A percentile compares a stretch with the other conserved stretches of the same genome.
These are phyloP conservation scores for Vaccinium macrocarpon DNA, from an alignment of 148 eudicot genomes.

Conservation along the genomic window DNA sequence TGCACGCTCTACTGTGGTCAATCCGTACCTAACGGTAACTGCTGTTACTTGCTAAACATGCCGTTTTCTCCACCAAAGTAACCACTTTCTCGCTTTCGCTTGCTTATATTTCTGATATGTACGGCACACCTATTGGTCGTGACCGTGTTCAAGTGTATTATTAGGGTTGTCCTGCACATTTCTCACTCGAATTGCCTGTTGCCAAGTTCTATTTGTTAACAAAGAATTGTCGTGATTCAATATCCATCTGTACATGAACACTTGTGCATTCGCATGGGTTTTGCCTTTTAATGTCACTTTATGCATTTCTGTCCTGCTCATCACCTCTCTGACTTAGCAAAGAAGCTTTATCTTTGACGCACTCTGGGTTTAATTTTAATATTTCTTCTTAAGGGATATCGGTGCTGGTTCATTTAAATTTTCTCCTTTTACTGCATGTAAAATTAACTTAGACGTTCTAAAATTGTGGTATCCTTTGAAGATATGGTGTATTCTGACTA, in stretches of 20 bases:
- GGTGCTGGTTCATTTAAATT: neutral
- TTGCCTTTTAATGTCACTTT: neutral
- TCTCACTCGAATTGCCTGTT: neutral
- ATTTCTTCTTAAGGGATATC: neutral
- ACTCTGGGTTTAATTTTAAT: neutral
- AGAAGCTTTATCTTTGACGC: constrained; percentile 6
- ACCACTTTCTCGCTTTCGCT: neutral
- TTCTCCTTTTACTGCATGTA: neutral
- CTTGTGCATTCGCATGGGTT: neutral
- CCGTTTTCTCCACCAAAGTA: neutral
- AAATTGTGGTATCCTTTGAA: neutral
- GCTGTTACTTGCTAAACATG: neutral
- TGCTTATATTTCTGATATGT: neutral
- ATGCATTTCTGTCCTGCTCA: neutral
- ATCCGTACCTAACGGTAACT: constrained; percentile 44
- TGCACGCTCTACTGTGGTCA: constrained; percentile 60
- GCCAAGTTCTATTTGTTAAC: neutral
- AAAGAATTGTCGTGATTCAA: neutral
- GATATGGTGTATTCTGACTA: constrained; percentile 16
- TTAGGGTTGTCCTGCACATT: neutral
- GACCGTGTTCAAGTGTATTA: neutral
- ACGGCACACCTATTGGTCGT: neutral
- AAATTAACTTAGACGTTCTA: neutral
- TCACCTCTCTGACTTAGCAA: neutral
- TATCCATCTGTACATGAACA: neutral